These are phyloP conservation scores for Mycena belliarum DNA, from an alignment of 768 basidiomycete genomes.

Conservation along the genomic window DNA sequence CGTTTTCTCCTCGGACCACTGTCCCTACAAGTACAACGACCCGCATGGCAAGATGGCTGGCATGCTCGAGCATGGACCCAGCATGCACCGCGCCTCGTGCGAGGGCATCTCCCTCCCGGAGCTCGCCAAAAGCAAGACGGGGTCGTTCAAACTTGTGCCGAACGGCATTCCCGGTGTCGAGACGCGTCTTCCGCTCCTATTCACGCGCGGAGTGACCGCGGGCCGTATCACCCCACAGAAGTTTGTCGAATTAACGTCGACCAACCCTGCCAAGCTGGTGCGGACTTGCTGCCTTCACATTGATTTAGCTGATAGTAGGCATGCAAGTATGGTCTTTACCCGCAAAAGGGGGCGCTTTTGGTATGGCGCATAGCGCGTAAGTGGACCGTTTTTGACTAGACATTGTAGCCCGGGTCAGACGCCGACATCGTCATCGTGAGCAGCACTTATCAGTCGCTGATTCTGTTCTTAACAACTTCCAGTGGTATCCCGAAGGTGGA, in stretches of 20 bases:
- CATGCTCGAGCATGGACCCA: background rate
- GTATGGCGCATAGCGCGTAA: no score
- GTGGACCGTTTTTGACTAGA: background rate
- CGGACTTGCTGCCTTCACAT: background rate
- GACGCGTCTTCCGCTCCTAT: conserved; percentile 1
- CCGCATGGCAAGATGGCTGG: conserved; percentile 4
- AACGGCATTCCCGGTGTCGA: conserved; percentile 6
- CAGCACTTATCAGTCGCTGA: background rate
- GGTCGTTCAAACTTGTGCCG: background rate
- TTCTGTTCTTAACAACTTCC: background rate
- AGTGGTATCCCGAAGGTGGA: conserved; percentile 4
- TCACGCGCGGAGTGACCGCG: background rate
- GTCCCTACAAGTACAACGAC: conserved; percentile 1
- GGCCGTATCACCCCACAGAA: conserved; percentile 3
- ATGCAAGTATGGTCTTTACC: conserved; percentile 4
- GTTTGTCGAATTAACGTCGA: background rate
- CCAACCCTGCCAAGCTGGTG: conserved; percentile 4
- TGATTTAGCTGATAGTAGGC: background rate
- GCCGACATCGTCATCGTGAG: conserved; percentile 7
- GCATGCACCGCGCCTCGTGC: background rate
- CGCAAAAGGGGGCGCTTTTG: conserved; percentile 1
- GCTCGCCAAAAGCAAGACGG: background rate
- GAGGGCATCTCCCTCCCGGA: background rate
- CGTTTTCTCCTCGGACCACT: conserved; percentile 5
- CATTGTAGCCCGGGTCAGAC: conserved; percentile 1